Conservation (phyloP, 306 rosid genomes). For the Acacia melanoxylon region DNA sequence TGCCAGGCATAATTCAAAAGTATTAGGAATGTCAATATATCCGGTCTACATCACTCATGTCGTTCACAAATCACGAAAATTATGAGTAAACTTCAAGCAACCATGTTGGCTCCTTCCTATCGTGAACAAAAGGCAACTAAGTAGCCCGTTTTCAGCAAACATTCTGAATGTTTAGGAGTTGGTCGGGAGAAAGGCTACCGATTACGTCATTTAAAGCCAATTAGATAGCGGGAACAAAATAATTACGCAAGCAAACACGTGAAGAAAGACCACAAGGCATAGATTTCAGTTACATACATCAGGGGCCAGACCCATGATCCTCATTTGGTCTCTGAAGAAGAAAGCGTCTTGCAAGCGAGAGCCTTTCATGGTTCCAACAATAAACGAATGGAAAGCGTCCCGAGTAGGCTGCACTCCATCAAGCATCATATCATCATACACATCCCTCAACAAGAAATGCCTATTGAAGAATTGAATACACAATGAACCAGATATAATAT, state of each 20-base stretch:
- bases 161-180: constrained; percentile 1
- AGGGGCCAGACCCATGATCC: constrained; percentile 77
- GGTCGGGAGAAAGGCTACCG: constrained; percentile 7
- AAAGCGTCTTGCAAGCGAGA: constrained; percentile 75
- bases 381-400: constrained; percentile 76
- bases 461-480: constrained; percentile 36
- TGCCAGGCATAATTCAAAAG: not conserved
- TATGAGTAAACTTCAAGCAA: constrained; percentile 8
- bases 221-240: not conserved
- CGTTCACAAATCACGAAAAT: not conserved
- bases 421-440: constrained; percentile 84
- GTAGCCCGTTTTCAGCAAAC: not conserved
- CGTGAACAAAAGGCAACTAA: not conserved
- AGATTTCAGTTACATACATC: constrained; percentile 55
- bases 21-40: not conserved
- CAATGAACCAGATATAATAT: not conserved
- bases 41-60: constrained; percentile 15
- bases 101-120: not conserved
- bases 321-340: constrained; percentile 84
- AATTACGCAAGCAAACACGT: not conserved
- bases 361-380: constrained; percentile 77
- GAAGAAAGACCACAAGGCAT: not conserved
- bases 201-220: constrained; percentile 12
- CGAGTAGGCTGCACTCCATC: constrained; percentile 91
- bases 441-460: constrained; percentile 73